phyloP scores from a whole-genome alignment of 192 early-diverging fungal species.

The Oehlia diaphana region DNA sequence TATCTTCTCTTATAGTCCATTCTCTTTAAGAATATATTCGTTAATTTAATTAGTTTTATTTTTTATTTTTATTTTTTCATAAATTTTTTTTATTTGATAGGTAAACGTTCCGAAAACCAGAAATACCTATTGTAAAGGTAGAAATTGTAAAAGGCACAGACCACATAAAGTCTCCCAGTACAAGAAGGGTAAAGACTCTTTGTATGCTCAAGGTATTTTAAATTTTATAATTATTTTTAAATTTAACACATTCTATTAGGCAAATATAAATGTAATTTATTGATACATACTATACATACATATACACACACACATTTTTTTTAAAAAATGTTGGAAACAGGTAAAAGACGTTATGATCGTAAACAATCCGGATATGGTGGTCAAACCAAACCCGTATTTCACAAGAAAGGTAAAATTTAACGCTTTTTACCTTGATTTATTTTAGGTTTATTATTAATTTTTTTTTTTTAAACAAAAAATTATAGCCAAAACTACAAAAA shows the following conservation, averaged over 20 bases:
- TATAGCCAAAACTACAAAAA: conserved; percentile 98
- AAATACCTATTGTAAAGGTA: conserved; percentile 99
- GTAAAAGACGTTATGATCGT: conserved; percentile 94
- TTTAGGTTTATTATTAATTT: too few relatives aligned
- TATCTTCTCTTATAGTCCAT: not conserved
- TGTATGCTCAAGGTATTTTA: conserved; percentile 92
- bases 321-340: conserved; percentile 29
- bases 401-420: conserved; percentile 79
- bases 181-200: conserved; percentile 99
- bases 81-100: not conserved
- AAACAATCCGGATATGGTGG: conserved; percentile 99
- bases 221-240: not conserved
- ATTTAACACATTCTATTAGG: too few relatives aligned
- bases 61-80: not conserved
- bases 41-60: not conserved
- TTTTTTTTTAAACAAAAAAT: not conserved
- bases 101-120: conserved; percentile 99
- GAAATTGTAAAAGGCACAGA: conserved; percentile 98
- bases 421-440: too few relatives aligned
- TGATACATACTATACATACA: not conserved
- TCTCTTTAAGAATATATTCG: too few relatives aligned
- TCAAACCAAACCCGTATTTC: conserved; percentile 99
- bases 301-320: too few relatives aligned
- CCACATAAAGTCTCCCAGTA: conserved; percentile 99
- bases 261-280: not conserved